Evolutionary conservation across 768 basidiomycete species (phyloP), one percentile per base, ranked within the genome.

Genomic region (Rhodocollybia butyracea): DNA sequence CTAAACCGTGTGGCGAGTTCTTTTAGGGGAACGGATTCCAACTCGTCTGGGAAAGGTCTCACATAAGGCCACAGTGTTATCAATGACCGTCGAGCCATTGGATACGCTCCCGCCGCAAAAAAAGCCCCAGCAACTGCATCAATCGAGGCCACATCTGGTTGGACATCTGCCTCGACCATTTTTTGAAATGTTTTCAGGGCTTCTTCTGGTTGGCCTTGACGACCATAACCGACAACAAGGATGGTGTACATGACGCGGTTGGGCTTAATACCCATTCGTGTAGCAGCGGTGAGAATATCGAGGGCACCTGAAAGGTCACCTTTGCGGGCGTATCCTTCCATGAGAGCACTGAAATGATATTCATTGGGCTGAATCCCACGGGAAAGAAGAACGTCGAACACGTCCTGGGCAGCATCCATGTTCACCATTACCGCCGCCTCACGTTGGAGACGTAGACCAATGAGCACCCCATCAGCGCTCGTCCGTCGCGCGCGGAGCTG

Each of bases 241-340:
- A 86, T 84, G 24, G 91, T 92, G 73, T 84, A 89, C 78, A 89
- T 82, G 42, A 85, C 78, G 19, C 81, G 76, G 60, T 85, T 83
- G 21, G 85, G 80, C 22, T 73, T 67, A 56, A 87, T 65, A 24
- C 84, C 82, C 4, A 76, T 73, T 38, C 72, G 68, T 38, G 66
- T 62, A 26, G 84, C 81, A 17, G 81, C 69, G 57, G 68, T 70
- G 73, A 94, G 77, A 40, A 84, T 70, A 48, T 75, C 73, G 55
- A 76, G 67, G 24, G 90, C 88, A 19, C 73, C 74, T 13, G 68
- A 63, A 58, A 87, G 71, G 66, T 91, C 76, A n/a, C 88, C 89
- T 1, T 69, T 67, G 3, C 69, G 73, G 17, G 77, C 70, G 61
- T 85, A 86, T n/a, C 88, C 89, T 60, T 89, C 84, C 78, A 94